Base-by-base conservation (phyloP, 208 protist species). In the Novymonas esmeraldas region DNA sequence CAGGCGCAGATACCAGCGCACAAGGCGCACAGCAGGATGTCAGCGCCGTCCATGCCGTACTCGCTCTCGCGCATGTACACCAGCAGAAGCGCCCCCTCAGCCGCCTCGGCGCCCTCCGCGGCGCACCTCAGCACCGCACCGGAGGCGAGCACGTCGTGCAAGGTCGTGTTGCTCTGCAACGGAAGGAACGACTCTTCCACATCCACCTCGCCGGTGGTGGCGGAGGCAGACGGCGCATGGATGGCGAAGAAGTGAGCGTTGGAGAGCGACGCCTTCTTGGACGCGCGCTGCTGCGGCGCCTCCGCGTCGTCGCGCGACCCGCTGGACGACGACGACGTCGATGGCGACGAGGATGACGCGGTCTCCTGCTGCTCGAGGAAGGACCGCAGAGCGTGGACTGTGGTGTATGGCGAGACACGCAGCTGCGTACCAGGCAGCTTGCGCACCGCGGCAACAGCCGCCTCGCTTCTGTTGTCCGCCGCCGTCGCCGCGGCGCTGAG, bases 231-330 rank as follows among this genome's bases (percentile, higher is more conserved):
- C 24, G 66, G 66, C 48, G 14, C 28, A 39, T 20, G 36, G 38
- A 72, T 6, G 56, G 58, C 58, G 16, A 73, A 73, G 50, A 73
- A 73, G 42, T 65, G 67, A 34, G 67, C 67, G 20, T 39, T 16
- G 16, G 58, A 48, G 22, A 73, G 51, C 38, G 67, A 59, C 10
- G 36, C 42, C n/a, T 0, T 6, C 3, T 26, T 50, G 28, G 22
- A 20, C 54, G 38, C 16, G 3, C 33, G 2, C 48, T 1, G 13
- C 6, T 20, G 38, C 51, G 3, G 39, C 29, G 26, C 38, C 22
- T 14, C 28, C 24, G 31, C n/a, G n/a, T 13, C n/a, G 22, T 24
- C 33, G 36, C 7, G 34, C 5, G 2, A 20, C 18, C 7, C 49
- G 11, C 36, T 20, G 2, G 49, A 18, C 33, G 48, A 29, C 18